Conservation (phyloP, 2,329 filamentous ascomycete species). For the Cladosporium colombiae region DNA sequence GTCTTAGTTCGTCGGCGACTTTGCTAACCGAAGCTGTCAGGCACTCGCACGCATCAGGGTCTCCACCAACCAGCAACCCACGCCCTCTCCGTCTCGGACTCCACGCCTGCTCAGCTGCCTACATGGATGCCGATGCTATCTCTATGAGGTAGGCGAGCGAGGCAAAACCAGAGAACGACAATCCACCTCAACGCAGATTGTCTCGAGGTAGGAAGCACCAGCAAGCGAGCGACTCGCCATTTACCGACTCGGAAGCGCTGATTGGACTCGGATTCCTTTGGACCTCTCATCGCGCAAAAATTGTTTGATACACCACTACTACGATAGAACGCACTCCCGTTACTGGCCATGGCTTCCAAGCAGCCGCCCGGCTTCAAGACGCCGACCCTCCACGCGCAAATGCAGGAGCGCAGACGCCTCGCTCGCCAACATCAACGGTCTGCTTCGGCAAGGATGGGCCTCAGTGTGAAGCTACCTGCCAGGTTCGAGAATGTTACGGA, state of each 20-base stretch:
- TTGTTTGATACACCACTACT: neutral
- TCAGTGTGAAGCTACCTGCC: slow-evolving; percentile 28
- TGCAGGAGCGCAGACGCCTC: slow-evolving; percentile 11
- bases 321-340: neutral
- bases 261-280: slow-evolving; percentile 7
- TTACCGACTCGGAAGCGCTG: slow-evolving; percentile 8
- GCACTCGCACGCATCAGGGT: slow-evolving; percentile 6
- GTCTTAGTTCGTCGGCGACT: slow-evolving; percentile 14
- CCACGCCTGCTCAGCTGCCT: slow-evolving; percentile 10
- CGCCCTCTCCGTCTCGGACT: neutral
- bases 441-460: neutral
- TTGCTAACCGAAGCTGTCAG: slow-evolving; percentile 17
- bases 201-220: neutral
- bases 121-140: slow-evolving; percentile 6
- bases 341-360: slow-evolving; percentile 5
- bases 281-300: neutral
- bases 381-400: neutral
- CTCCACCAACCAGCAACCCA: neutral
- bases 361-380: neutral
- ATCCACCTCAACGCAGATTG: slow-evolving; percentile 16
- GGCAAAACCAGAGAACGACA: neutral
- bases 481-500: slow-evolving; percentile 32
- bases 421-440: neutral
- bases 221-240: neutral
- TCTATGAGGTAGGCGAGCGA: slow-evolving; percentile 5